Conservation (phyloP, 192 early-diverging fungal species). For the Dimargaris verticillata region DNA sequence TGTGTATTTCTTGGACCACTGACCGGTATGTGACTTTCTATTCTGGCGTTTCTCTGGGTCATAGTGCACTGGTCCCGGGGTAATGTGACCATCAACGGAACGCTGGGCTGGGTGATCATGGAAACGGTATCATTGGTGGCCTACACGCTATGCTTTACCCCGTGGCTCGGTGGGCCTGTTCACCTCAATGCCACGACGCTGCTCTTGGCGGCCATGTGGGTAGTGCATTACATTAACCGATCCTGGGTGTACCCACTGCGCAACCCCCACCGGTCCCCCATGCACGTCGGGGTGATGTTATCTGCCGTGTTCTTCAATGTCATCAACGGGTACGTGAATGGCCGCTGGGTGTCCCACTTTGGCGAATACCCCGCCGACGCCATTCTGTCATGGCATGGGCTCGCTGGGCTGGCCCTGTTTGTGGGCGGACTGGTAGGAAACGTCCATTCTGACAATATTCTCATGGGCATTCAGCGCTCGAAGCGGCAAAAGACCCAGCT, state of each 20-base stretch:
- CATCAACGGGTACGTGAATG: constrained; percentile 28
- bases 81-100: too few relatives aligned
- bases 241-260: constrained; percentile 24
- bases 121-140: constrained; percentile 1
- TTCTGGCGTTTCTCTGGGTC: too few relatives aligned
- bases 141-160: neutral
- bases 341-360: constrained; percentile 18
- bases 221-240: constrained; percentile 23
- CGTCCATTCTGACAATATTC: constrained; percentile 6
- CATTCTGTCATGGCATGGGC: neutral
- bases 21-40: too few relatives aligned
- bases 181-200: neutral
- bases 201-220: neutral
- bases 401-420: neutral
- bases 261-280: constrained; percentile 21
- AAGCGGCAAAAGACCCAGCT: neutral
- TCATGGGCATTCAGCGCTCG: constrained; percentile 12
- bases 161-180: neutral
- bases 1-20: too few relatives aligned
- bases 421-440: neutral
- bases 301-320: constrained; percentile 21
- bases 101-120: constrained; percentile 10
- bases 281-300: constrained; percentile 23
- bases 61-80: too few relatives aligned
- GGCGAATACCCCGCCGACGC: neutral